Conservation (phyloP, 2,329 filamentous ascomycete genomes). For the Phialophora chinensis region DNA sequence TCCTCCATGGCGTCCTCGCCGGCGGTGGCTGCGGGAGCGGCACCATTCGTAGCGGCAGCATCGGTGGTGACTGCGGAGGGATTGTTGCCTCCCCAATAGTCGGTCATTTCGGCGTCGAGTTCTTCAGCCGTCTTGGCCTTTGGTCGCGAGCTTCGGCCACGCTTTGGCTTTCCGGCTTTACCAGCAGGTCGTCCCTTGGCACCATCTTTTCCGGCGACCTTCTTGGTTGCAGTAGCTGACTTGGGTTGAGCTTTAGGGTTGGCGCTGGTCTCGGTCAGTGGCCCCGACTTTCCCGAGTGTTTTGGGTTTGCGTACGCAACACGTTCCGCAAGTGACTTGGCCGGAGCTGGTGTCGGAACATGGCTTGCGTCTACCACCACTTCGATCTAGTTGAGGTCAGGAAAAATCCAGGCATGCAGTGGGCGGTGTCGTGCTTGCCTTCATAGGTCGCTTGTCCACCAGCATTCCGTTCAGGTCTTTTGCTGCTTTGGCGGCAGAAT, state of each 20-base stretch:
- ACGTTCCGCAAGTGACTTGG: constrained; percentile 82
- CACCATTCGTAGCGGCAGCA: constrained; percentile 53
- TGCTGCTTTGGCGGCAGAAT: constrained; percentile 83
- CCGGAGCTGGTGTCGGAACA: constrained; percentile 69
- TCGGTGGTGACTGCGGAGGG: constrained; percentile 52
- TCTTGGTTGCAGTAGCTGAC: constrained; percentile 77
- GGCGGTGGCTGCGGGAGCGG: constrained; percentile 54
- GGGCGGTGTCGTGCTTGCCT: constrained; percentile 61
- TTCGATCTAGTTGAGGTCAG: constrained; percentile 70
- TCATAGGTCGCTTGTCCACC: constrained; percentile 88
- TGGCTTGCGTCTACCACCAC: constrained; percentile 81
- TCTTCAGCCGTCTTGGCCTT: constrained; percentile 92
- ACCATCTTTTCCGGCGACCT: constrained; percentile 59
- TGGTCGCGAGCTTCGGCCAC: constrained; percentile 70
- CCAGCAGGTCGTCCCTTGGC: constrained; percentile 60
- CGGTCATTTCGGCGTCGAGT: constrained; percentile 95
- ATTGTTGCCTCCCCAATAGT: constrained; percentile 74
- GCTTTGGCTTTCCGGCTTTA: constrained; percentile 78
- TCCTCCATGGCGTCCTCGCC: constrained; percentile 63
- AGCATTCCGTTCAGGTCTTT: constrained; percentile 84
- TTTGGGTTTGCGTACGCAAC: constrained; percentile 66
- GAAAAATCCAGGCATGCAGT: constrained; percentile 22
- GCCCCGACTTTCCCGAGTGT: constrained; percentile 23
- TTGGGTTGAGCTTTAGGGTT: constrained; percentile 74
- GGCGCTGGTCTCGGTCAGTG: constrained; percentile 40